Conservation (phyloP, 768 basidiomycete species). For the Lenzites betulinus region DNA sequence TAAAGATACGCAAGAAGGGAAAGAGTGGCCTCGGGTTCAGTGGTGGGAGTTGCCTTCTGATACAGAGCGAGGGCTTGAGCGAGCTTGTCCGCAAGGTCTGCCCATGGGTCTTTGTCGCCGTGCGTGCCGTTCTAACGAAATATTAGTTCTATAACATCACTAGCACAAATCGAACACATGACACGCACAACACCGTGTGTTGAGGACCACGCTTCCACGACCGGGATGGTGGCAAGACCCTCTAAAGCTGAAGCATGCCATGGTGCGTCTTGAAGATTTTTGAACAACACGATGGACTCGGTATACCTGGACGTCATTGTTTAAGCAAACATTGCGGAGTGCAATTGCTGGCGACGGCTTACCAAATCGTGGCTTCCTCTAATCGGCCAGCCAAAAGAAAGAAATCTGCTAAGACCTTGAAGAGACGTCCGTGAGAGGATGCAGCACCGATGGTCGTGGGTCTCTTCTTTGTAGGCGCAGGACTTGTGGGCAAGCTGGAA, state of each 20-base stretch:
- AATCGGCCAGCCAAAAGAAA: conserved; percentile 86
- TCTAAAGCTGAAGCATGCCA: conserved; percentile 93
- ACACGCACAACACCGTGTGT: conserved; percentile 69
- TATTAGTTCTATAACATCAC: not conserved
- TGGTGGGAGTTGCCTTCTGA: conserved; percentile 50
- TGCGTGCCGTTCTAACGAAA: conserved; percentile 54
- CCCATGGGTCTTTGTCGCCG: conserved; percentile 69
- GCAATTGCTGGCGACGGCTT: conserved; percentile 19
- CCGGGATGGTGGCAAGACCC: conserved; percentile 74
- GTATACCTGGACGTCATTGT: conserved; percentile 60
- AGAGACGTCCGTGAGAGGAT: conserved; percentile 82
- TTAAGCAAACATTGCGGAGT: conserved; percentile 10
- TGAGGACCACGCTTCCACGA: conserved; percentile 84
- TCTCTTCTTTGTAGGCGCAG: conserved; percentile 54
- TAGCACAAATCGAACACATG: not conserved
- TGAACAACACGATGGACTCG: conserved; percentile 81
- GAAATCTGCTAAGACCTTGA: conserved; percentile 87
- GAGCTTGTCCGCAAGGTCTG: conserved; percentile 73
- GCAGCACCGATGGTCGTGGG: conserved; percentile 63
- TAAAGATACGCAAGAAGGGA: conserved; percentile 71
- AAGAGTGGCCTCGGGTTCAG: conserved; percentile 53
- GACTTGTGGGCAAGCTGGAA: conserved; percentile 44
- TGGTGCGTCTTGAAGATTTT: conserved; percentile 68
- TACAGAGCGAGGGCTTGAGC: conserved; percentile 64
- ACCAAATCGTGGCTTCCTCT: conserved; percentile 84